These are phyloP conservation scores for Aurifilum marmelostoma DNA, from an alignment of 2,329 filamentous ascomycete genomes.

Conservation along the genomic window DNA sequence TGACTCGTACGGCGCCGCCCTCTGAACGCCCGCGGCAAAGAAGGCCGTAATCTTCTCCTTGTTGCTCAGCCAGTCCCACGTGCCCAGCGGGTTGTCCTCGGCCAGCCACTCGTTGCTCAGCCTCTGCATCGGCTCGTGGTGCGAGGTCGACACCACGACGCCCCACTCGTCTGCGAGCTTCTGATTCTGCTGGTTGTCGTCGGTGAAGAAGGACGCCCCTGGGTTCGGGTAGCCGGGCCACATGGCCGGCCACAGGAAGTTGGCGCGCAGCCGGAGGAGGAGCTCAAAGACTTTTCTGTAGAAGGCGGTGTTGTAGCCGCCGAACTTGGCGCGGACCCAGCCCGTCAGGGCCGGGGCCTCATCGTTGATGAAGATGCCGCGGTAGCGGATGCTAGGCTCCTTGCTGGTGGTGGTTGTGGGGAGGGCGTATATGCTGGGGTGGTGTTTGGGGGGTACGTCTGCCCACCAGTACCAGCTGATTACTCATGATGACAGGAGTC, in stretches of 20 bases:
- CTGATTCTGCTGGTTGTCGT: slow-evolving; percentile 59
- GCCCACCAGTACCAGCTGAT: slow-evolving; percentile 61
- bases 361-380: slow-evolving; percentile 67
- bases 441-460: slow-evolving; percentile 55
- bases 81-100: slow-evolving; percentile 45
- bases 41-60: slow-evolving; percentile 57
- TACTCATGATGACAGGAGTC: not conserved
- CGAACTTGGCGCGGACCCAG: slow-evolving; percentile 26
- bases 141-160: slow-evolving; percentile 66
- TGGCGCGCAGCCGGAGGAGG: slow-evolving; percentile 61
- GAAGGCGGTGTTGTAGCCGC: slow-evolving; percentile 51
- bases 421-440: slow-evolving; percentile 53
- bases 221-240: slow-evolving; percentile 57
- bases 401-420: slow-evolving; percentile 51
- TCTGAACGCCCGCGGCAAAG: slow-evolving; percentile 58
- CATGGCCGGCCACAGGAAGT: slow-evolving; percentile 71
- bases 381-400: slow-evolving; percentile 60
- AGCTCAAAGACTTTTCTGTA: slow-evolving; percentile 67
- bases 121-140: slow-evolving; percentile 68
- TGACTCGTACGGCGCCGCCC: slow-evolving; percentile 60
- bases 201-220: slow-evolving; percentile 62
- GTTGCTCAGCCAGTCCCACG: slow-evolving; percentile 65
- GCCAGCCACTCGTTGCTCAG: slow-evolving; percentile 54
- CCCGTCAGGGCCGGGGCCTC: slow-evolving; percentile 57
- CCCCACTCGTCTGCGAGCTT: slow-evolving; percentile 64